phyloP scores from a whole-genome alignment of 2,329 filamentous ascomycete species.

The Ophiostoma ips region DNA sequence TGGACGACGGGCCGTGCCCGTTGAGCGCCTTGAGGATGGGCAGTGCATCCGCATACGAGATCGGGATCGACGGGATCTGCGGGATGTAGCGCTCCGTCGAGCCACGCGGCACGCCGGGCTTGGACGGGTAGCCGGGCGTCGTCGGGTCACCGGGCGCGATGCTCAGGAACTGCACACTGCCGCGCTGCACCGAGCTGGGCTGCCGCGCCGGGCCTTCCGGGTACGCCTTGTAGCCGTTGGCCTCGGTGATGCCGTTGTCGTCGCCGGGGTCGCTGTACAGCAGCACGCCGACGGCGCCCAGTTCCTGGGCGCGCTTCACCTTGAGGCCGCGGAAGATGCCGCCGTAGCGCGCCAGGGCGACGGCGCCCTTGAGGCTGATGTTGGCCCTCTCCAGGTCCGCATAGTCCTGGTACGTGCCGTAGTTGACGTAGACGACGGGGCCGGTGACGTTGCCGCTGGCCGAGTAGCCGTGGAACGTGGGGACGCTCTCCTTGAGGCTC shows the following conservation, averaged over 20 bases:
- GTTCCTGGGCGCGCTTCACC: slow-evolving; percentile 79
- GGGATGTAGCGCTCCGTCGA: slow-evolving; percentile 59
- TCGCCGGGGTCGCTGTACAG: slow-evolving; percentile 84
- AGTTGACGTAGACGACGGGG: slow-evolving; percentile 79
- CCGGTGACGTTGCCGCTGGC: slow-evolving; percentile 85
- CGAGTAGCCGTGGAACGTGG: slow-evolving; percentile 91
- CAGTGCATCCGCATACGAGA: slow-evolving; percentile 11
- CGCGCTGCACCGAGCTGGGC: slow-evolving; percentile 78
- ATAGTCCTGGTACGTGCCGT: slow-evolving; percentile 75
- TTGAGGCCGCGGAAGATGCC: slow-evolving; percentile 80
- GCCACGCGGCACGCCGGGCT: slow-evolving; percentile 68
- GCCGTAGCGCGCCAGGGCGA: slow-evolving; percentile 77
- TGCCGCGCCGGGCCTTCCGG: slow-evolving; percentile 78
- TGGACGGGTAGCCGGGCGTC: slow-evolving; percentile 85
- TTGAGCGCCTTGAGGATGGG: slow-evolving; percentile 49
- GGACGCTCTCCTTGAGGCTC: slow-evolving; percentile 55
- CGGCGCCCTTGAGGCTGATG: slow-evolving; percentile 66
- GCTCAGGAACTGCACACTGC: slow-evolving; percentile 72
- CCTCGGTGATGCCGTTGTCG: slow-evolving; percentile 68
- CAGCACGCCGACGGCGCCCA: slow-evolving; percentile 75
- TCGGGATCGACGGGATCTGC: slow-evolving; percentile 57
- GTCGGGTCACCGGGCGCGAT: slow-evolving; percentile 62
- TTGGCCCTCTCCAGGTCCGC: slow-evolving; percentile 67
- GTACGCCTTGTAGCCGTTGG: slow-evolving; percentile 66
- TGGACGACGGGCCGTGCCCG: slow-evolving; percentile 66